A percentile compares a stretch with the other conserved stretches of the same genome.
Conservation (phyloP, 2,329 filamentous ascomycete genomes). For the Diaporthe amygdali region DNA sequence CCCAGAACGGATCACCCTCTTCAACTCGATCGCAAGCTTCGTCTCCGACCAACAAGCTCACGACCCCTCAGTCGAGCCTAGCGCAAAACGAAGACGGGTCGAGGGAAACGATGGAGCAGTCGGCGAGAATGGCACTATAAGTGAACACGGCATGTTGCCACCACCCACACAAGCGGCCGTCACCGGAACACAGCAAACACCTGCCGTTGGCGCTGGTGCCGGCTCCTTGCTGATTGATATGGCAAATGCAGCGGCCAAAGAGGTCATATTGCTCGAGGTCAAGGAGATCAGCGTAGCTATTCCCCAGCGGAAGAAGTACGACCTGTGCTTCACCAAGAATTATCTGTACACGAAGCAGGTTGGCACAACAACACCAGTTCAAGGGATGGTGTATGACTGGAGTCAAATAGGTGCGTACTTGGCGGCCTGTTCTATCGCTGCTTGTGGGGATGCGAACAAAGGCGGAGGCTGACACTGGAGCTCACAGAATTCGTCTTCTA, state of each 20-base stretch:
- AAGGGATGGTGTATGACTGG: constrained; percentile 64
- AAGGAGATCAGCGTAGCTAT: constrained; percentile 72
- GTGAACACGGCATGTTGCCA: constrained; percentile 16
- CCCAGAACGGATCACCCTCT: constrained; percentile 54
- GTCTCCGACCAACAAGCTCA: constrained; percentile 20
- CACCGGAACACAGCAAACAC: constrained; percentile 1
- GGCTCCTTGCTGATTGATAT: constrained; percentile 24
- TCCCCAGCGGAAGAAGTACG: constrained; percentile 72
- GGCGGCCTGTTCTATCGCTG: not conserved
- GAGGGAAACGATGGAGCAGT: constrained; percentile 7
- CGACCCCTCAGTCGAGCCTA: constrained; percentile 15
- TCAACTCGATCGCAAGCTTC: constrained; percentile 49
- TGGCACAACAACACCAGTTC: constrained; percentile 55
- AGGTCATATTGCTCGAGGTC: constrained; percentile 62
- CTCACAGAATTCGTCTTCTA: constrained; percentile 64
- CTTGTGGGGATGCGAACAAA: too few relatives aligned
- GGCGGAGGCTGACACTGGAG: not conserved
- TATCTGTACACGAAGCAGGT: constrained; percentile 63
- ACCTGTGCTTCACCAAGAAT: constrained; percentile 65
- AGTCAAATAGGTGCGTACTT: constrained; percentile 61
- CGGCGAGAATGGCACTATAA: not conserved
- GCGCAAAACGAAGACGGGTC: constrained; percentile 23
- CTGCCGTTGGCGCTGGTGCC: constrained; percentile 23
- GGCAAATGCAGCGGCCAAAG: constrained; percentile 46
- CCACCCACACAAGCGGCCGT: not conserved